These are phyloP conservation scores for Corymbia maculata DNA, from an alignment of 345 rosid species.

Conservation along the genomic window DNA sequence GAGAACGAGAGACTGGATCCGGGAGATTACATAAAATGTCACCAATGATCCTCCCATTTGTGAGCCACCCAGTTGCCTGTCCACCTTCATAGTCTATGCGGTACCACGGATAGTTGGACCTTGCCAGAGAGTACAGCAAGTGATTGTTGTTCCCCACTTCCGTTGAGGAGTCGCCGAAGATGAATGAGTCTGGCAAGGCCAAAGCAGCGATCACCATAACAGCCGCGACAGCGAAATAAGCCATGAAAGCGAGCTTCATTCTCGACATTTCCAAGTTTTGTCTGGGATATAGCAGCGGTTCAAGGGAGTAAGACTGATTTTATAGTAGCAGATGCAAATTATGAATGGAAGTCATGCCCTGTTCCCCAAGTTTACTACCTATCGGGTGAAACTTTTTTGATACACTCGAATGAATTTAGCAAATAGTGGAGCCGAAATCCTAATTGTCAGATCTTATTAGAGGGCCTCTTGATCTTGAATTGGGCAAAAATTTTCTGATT, in stretches of 20 bases:
- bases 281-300: background rate
- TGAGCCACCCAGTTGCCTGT: conserved; percentile 78
- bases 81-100: conserved; percentile 64
- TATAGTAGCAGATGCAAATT: background rate
- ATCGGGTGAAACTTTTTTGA: conserved; percentile 52
- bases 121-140: conserved; percentile 65
- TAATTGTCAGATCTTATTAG: background rate
- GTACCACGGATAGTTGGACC: conserved; percentile 79
- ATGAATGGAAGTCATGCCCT: conserved; percentile 31
- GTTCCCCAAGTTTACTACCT: conserved; percentile 31
- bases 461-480: background rate
- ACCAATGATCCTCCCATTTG: conserved; percentile 85
- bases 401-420: background rate
- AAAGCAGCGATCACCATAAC: conserved; percentile 6
- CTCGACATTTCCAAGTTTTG: background rate
- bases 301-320: background rate
- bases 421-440: background rate
- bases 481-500: background rate
- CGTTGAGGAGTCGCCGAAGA: conserved; percentile 70
- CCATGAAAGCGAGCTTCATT: background rate
- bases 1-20: background rate
- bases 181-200: conserved; percentile 38
- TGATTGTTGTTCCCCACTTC: conserved; percentile 89
- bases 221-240: background rate
- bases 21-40: conserved; percentile 47